Evolutionary conservation across 2,329 filamentous ascomycete species (phyloP).

Genomic region (Clathrospora elynae): DNA sequence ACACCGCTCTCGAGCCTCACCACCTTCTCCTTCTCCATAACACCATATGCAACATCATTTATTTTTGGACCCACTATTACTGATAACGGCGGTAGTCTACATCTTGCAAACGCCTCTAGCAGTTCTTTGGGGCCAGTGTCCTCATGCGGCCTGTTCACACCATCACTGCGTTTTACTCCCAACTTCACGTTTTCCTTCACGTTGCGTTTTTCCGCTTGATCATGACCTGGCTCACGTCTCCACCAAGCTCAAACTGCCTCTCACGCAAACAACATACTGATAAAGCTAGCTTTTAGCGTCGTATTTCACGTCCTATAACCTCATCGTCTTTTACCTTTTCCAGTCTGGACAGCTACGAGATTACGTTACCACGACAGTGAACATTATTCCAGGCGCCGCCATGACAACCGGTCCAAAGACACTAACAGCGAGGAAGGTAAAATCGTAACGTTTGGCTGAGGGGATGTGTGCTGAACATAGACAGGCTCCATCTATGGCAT

Average conservation of each 20-base stretch:
- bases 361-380: too few relatives aligned
- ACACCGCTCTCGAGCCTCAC: too few relatives aligned
- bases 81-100: too few relatives aligned
- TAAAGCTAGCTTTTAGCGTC: not conserved
- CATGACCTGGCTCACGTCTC: not conserved
- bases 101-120: too few relatives aligned
- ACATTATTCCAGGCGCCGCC: not conserved
- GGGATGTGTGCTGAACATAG: not conserved
- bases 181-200: not conserved
- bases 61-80: too few relatives aligned
- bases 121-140: too few relatives aligned
- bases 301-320: not conserved
- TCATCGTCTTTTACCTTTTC: not conserved
- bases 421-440: constrained; percentile 17
- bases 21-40: too few relatives aligned
- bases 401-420: constrained; percentile 9
- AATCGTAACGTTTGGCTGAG: not conserved
- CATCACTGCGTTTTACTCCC: not conserved
- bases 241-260: not conserved
- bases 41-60: too few relatives aligned
- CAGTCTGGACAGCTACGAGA: too few relatives aligned
- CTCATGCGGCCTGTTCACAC: too few relatives aligned
- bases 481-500: not conserved
- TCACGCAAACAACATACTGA: not conserved
- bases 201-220: constrained; percentile 3